Base-by-base conservation (phyloP, 2,329 filamentous ascomycete genomes). In the Tolypocladium amazonense region DNA sequence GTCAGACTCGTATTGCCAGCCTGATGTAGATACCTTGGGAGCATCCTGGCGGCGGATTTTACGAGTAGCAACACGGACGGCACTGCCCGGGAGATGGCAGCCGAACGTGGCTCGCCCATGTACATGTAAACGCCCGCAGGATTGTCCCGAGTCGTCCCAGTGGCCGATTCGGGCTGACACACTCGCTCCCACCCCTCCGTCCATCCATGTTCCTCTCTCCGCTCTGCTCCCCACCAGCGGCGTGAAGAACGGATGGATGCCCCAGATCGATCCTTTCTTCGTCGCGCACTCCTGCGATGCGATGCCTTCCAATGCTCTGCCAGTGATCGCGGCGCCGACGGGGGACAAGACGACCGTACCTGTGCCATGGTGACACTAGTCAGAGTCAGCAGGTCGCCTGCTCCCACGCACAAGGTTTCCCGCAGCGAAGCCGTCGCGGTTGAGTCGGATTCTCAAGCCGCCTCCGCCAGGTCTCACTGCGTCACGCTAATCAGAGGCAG, bases 21-120 rank as follows among this genome's bases (percentile, higher is more conserved):
- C 25, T 15, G 25, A 30, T 47, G 47, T 20, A 52, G 25, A 3
- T 20, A n/a, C n/a, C n/a, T n/a, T n/a, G n/a, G n/a, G n/a, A n/a
- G n/a, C n/a, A n/a, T n/a, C n/a, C n/a, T n/a, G n/a, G n/a, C n/a
- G n/a, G n/a, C n/a, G n/a, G n/a, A n/a, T n/a, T n/a, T n/a, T n/a
- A n/a, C n/a, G n/a, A n/a, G n/a, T n/a, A n/a, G 47, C 47, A 33
- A 8, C 11, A 14, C 23, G 14, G 54, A 37, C 50, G 50, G 50
- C 50, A 54, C 30, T 54, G 50, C 30, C 30, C 50, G 50, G 61
- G 61, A 56, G 59, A 58, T 57, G 58, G 58, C 45, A 62, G 60
- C 59, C 61, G 61, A 60, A 62, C 58, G 58, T 60, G 60, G 61
- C 57, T 54, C 61, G 38, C 54, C 23, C 5, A 25, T n/a, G 53